Base-by-base conservation (phyloP, 495 filamentous ascomycete genomes). In the Penicillium turbatum region DNA sequence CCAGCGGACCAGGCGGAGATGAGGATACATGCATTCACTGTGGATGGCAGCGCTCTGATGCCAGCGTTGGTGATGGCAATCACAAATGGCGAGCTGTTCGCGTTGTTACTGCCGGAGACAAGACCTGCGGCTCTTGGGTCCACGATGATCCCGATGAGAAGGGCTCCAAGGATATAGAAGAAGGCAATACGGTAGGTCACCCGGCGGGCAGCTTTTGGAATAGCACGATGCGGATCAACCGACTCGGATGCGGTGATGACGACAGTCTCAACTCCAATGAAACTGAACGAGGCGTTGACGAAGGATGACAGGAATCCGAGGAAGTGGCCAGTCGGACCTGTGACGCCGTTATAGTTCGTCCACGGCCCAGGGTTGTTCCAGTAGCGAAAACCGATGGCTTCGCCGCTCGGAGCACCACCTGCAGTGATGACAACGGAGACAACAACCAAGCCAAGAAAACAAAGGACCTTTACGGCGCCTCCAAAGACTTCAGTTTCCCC, bases 151-250 rank as follows among this genome's bases (percentile, higher is more conserved):
- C 80, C 79, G 55, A 85, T 82, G 12, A 77, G 74, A 19, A 85
- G 69, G 1, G 78, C 75, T 10, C 78, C 79, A 16, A 82, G 60
- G 48, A 79, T 64, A 66, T 93, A 95, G 77, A 96, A 95, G 71
- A 95, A 82, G 41, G 82, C 67, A 64, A 96, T 90, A 52, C 90
- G 87, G 74, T 86, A 90, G 66, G 93, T 92, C 41, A 90, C 87
- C 52, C 89, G 84, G 52, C 84, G 86, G n/a, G 85, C 85, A 27
- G 90, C 90, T 63, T 82, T 80, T 46, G 90, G 90, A 51, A 95
- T 85, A 26, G 86, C 83, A 55, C 81, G 82, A 51, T 83, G 75
- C 0, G 90, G 90, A 65, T 91, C 88, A n/a, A 79, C 79, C 11
- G 89, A 84, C 69, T 96, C 90, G 56, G 88, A 88, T 35, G 88